Evolutionary conservation across 2,329 filamentous ascomycete species (phyloP), one percentile per base, ranked within the genome.

Genomic region (Botrytis aclada): DNA sequence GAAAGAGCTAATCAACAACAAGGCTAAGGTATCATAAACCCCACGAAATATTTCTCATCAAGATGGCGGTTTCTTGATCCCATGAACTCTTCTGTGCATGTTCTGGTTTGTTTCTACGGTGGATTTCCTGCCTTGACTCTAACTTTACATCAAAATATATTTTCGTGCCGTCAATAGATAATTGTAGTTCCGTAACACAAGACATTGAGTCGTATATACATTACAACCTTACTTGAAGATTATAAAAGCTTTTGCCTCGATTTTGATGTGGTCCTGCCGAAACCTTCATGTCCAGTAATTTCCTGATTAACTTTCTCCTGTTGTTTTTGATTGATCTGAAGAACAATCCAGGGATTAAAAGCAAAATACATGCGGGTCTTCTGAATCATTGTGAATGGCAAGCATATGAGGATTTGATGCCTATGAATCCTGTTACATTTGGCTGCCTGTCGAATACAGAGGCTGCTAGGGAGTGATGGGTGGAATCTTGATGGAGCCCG

Each of bases 41-140:
- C 12, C 12, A n/a, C 4, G 12, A 0, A 0, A 51, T 10, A 14
- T 7, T n/a, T n/a, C 5, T 16, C 0, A 54, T 16, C 25, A 16
- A 6, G 25, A 7, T n/a, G 12, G 47, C 0, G n/a, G 47, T n/a
- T 2, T 54, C 5, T n/a, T 54, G 25, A 54, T 25, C 45, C 20
- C 8, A 47, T 25, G 8, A 47, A 47, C 25, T 25, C 10, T 25
- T 25, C 10, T 45, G 16, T 10, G 10, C 10, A 10, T 47, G 25
- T 25, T n/a, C n/a, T 54, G 25, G 4, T n/a, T n/a, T 54, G 2
- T 54, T n/a, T 12, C 25, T 3, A n/a, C 5, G 12, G 2, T 6
- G 25, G 1, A 37, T 39, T 22, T 4, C 14, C 14, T 25, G 16
- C 18, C 37, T 1, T 9, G 22, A 16, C 22, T n/a, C 2, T 1